These are phyloP conservation scores for Tinospora cordifolia DNA, from an alignment of 164 flowering plant genomes.

Conservation along the genomic window DNA sequence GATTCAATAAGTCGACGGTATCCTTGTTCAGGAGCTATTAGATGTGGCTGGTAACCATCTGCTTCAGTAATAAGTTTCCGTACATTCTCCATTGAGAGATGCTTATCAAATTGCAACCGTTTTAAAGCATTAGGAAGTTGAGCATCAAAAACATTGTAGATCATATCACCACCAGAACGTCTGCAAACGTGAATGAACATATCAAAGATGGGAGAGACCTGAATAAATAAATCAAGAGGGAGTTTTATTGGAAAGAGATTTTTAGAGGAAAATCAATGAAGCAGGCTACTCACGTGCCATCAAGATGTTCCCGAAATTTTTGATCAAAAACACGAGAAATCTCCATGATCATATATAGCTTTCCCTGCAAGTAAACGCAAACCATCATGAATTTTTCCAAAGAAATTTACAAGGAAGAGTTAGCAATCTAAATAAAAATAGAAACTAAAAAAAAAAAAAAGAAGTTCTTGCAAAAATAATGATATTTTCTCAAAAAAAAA, in stretches of 20 bases:
- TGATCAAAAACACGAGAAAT: conserved; percentile 71
- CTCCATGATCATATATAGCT: conserved; percentile 64
- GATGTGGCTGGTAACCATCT: conserved; percentile 83
- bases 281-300: conserved; percentile 58
- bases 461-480: too few species aligned
- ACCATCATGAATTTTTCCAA: conserved; percentile 8
- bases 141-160: conserved; percentile 69
- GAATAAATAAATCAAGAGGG: neutral
- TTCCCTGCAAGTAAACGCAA: conserved; percentile 47
- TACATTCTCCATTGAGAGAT: conserved; percentile 74
- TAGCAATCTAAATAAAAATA: neutral
- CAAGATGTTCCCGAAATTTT: conserved; percentile 74
- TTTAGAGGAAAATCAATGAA: neutral
- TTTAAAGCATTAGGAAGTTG: conserved; percentile 83
- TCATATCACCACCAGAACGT: conserved; percentile 77
- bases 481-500: neutral
- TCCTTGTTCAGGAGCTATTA: conserved; percentile 85
- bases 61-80: conserved; percentile 73
- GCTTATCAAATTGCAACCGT: conserved; percentile 77
- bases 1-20: conserved; percentile 93
- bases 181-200: conserved; percentile 28
- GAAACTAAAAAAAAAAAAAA: neutral
- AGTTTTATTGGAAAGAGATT: neutral
- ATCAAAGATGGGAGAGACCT: neutral
- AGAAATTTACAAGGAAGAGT: neutral